Evolutionary conservation across 2,329 filamentous ascomycete species (phyloP).

Genomic region (Diatrype stigma): DNA sequence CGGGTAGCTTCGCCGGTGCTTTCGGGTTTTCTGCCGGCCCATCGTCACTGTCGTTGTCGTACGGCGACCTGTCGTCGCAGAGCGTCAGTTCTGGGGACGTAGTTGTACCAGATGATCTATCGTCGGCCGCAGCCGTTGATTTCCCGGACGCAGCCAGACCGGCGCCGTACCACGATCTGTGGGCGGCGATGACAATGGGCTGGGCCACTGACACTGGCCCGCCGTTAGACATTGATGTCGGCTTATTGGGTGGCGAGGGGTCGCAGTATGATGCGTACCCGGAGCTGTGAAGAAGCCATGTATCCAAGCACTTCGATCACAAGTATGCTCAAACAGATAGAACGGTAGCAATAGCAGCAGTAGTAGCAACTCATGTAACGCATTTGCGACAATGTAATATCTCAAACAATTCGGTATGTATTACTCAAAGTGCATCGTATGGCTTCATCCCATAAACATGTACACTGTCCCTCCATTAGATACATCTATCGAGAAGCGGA

Average conservation of each 20-base stretch:
- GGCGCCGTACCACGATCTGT: conserved; percentile 22
- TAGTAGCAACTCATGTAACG: background rate
- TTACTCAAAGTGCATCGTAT: background rate
- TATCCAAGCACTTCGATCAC: too few species aligned
- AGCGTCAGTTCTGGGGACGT: conserved; percentile 4
- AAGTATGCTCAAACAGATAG: too few species aligned
- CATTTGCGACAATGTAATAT: too few species aligned
- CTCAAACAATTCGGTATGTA: background rate
- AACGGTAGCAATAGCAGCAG: too few species aligned
- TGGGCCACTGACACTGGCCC: conserved; percentile 16
- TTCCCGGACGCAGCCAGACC: background rate
- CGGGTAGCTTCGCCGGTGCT: too few species aligned
- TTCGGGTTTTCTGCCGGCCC: too few species aligned
- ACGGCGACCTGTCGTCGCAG: conserved; percentile 1
- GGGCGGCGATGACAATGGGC: conserved; percentile 22
- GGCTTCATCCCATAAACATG: conserved; percentile 15
- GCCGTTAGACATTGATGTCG: background rate
- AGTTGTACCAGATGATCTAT: conserved; percentile 1
- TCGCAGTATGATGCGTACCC: background rate
- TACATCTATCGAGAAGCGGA: background rate
- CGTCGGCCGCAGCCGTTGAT: conserved; percentile 3
- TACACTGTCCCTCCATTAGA: conserved; percentile 5
- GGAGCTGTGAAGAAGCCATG: background rate
- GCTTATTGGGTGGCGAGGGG: background rate
- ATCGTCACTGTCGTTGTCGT: background rate